Evolutionary conservation across 805 yeast genomes (phyloP).

Genomic region (Wickerhamiella bombiphila): DNA sequence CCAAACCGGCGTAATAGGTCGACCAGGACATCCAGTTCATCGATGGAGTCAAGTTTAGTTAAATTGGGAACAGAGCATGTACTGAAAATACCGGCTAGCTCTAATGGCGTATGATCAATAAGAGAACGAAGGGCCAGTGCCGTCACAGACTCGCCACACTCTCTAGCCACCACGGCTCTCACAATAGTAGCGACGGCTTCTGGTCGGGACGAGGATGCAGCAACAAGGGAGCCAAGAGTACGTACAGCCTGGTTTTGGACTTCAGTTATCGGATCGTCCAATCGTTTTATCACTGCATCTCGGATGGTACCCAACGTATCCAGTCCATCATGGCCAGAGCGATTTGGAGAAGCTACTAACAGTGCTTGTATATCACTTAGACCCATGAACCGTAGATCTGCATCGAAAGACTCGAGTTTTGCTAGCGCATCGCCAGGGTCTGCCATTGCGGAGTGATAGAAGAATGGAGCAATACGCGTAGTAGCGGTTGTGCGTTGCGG

Average conservation of each 20-base stretch:
- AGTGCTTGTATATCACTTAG: constrained; percentile 35
- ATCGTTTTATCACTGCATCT: constrained; percentile 29
- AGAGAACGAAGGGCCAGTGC: background rate
- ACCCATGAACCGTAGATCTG: constrained; percentile 76
- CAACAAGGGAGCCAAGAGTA: constrained; percentile 32
- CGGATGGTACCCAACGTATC: constrained; percentile 21
- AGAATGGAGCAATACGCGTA: no score
- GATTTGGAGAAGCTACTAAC: background rate
- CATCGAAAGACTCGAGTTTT: constrained; percentile 32
- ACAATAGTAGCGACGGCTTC: background rate
- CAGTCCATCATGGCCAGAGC: no score
- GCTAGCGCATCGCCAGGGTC: background rate
- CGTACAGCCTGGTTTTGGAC: constrained; percentile 62
- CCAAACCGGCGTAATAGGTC: background rate
- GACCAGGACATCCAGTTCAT: constrained; percentile 1
- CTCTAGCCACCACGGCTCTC: no score
- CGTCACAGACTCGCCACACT: no score
- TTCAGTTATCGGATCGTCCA: constrained; percentile 52
- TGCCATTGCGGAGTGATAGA: no score
- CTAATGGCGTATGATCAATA: background rate
- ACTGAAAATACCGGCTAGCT: background rate
- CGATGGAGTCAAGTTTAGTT: background rate
- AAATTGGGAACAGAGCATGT: background rate
- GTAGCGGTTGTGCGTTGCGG: no score
- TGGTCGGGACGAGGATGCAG: background rate